These are phyloP conservation scores for Candida incommunis DNA, from an alignment of 805 yeast genomes.

Conservation along the genomic window DNA sequence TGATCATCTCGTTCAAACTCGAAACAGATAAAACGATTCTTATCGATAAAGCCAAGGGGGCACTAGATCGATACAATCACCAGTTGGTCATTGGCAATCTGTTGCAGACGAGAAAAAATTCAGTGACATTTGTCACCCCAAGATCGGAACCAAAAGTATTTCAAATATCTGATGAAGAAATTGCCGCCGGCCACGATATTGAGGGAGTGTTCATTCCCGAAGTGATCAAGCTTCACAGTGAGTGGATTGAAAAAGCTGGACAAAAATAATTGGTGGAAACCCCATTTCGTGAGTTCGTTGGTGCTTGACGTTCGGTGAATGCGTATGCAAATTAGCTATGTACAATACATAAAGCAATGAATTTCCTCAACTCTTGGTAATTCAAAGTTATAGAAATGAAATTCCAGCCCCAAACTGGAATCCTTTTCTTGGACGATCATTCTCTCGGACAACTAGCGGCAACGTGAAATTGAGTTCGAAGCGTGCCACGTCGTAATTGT, in stretches of 20 bases:
- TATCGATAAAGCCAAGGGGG: slow-evolving; percentile 60
- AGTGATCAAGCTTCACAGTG: slow-evolving; percentile 47
- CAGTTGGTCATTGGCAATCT: slow-evolving; percentile 91
- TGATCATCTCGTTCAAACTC: slow-evolving; percentile 87
- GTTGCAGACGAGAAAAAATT: slow-evolving; percentile 72
- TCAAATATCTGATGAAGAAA: slow-evolving; percentile 28
- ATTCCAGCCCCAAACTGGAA: slow-evolving; percentile 54
- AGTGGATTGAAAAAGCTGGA: slow-evolving; percentile 37
- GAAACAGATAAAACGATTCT: slow-evolving; percentile 73
- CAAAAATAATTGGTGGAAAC: slow-evolving; percentile 2
- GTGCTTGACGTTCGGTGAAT: background rate
- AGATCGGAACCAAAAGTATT: slow-evolving; percentile 21
- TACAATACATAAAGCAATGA: background rate
- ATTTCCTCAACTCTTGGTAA: background rate
- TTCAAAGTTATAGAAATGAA: slow-evolving; percentile 36
- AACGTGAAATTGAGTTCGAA: slow-evolving; percentile 52
- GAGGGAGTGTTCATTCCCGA: slow-evolving; percentile 73
- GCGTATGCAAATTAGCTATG: background rate
- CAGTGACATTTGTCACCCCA: slow-evolving; percentile 70
- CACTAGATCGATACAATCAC: slow-evolving; percentile 75
- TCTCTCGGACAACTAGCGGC: slow-evolving; percentile 39
- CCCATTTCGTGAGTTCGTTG: no score
- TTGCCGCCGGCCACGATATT: slow-evolving; percentile 38
- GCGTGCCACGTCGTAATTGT: slow-evolving; percentile 50
- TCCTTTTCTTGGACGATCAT: slow-evolving; percentile 46